Conservation (phyloP, 768 basidiomycete species). For the Coprinopsis sp. region DNA sequence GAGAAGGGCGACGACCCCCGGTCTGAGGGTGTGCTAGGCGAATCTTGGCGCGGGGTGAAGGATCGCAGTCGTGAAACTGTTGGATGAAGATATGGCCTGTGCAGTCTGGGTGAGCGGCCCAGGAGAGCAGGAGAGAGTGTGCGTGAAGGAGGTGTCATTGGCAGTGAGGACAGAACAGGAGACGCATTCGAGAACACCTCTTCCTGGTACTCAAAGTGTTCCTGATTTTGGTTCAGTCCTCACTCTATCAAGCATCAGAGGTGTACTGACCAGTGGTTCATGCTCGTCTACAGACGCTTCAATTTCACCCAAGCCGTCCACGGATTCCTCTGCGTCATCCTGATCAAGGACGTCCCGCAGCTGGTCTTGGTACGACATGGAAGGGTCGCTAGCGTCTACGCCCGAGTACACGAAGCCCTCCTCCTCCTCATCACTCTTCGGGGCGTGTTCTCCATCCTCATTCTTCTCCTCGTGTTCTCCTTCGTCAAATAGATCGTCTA, state of each 20-base stretch:
- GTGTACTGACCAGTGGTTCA: constrained; percentile 25
- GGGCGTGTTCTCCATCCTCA: no score
- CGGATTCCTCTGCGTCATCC: constrained; percentile 50
- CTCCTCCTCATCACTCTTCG: constrained; percentile 48
- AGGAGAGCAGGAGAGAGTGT: constrained; percentile 32
- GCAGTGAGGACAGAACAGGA: constrained; percentile 33
- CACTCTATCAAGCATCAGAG: not conserved
- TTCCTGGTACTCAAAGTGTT: constrained; percentile 23
- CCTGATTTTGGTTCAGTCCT: constrained; percentile 10
- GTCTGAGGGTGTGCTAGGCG: constrained; percentile 30
- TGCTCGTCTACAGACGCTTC: constrained; percentile 38
- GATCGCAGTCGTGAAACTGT: constrained; percentile 80
- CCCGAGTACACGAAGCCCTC: constrained; percentile 73
- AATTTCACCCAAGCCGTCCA: constrained; percentile 37
- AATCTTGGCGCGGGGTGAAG: constrained; percentile 39
- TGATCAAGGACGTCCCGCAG: constrained; percentile 69
- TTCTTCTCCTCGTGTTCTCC: constrained; percentile 31
- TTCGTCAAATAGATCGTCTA: constrained; percentile 61
- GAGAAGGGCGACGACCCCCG: constrained; percentile 7
- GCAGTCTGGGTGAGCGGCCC: constrained; percentile 33
- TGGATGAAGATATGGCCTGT: constrained; percentile 64
- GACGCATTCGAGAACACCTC: constrained; percentile 33
- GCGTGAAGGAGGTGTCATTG: constrained; percentile 34
- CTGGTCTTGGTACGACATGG: constrained; percentile 59
- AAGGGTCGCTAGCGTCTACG: constrained; percentile 48